Evolutionary conservation across 1,139 yeast genomes (phyloP), one percentile per base, ranked within the genome.

Genomic region (Blastobotrys proliferans): DNA sequence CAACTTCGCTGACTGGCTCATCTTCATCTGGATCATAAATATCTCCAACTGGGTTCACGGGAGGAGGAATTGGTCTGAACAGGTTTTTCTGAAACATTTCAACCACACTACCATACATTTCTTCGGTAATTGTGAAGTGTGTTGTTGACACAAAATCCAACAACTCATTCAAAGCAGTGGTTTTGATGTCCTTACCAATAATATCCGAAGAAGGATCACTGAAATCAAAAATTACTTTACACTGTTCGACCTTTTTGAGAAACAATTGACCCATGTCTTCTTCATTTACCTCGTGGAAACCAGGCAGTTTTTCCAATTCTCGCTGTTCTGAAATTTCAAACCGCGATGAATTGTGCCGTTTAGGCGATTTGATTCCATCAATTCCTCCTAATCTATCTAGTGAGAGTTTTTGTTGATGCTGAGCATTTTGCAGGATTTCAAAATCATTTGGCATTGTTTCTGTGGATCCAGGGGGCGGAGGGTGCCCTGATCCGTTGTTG

Each of bases 11-110:
- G 33, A 92, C 95, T 1, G 97, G 97, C 66, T 92, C 99, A 67
- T 92, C 98, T 67, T 92, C 99, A 68, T 92, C 98, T 0, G 99
- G 98, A 58, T 94, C 98, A 63, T 77, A 94, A 22, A 92, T 76
- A 50, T 94, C 98, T 29, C 98, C 98, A 32, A 90, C 77, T 3
- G 97, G 97, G 62, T 94, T 92, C 34, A 90, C 95, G 1, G 97
- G 97, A 0, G 99, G 98, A 3, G 98, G 97, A 35, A 92, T 87
- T 25, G 97, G 96, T 60, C 99, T 78, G 64, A 92, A 88, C 44
- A 92, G 72, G 66, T 92, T 92, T 50, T 76, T 77, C 57, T 81
- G 82, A 66, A 90, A 94, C 97, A 92, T 92, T 26, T 76, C 76
- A 35, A 90, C 90, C 45, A 92, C 95, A 57, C 82, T 87, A 42